Evolutionary conservation across 495 filamentous ascomycete genomes (phyloP).

Genomic region (Trichoderma reesei): DNA sequence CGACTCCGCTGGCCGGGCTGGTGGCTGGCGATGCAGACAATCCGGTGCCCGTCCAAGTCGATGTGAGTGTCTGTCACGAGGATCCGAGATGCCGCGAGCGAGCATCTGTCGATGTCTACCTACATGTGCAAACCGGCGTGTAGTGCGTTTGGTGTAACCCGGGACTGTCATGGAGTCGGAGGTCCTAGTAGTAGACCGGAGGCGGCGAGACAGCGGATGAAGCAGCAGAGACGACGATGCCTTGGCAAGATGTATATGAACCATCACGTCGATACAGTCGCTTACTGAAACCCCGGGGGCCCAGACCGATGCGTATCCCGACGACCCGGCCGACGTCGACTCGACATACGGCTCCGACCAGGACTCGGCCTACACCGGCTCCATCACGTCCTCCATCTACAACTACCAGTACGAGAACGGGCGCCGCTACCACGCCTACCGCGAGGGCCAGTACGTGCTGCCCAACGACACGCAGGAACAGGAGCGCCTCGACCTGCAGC

Average conservation of each 20-base stretch:
- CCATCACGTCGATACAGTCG: neutral
- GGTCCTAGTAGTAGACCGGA: neutral
- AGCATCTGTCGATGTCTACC: no score
- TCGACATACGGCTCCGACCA: slow-evolving; percentile 18
- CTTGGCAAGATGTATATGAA: no score
- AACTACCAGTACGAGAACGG: slow-evolving; percentile 19
- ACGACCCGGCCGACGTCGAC: slow-evolving; percentile 15
- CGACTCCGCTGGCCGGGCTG: neutral
- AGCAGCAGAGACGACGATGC: neutral
- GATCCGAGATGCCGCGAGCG: no score
- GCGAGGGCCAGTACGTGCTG: slow-evolving; percentile 16
- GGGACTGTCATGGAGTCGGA: neutral
- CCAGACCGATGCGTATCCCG: slow-evolving; percentile 7
- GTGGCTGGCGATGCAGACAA: slow-evolving; percentile 1
- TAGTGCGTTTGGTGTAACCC: no score
- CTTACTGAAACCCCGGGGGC: neutral
- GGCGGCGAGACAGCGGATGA: neutral
- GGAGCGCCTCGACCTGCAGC: slow-evolving; percentile 48
- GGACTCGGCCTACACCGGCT: slow-evolving; percentile 15
- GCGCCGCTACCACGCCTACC: slow-evolving; percentile 11
- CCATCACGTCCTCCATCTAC: slow-evolving; percentile 20
- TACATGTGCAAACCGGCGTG: neutral
- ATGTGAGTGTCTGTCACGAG: neutral
- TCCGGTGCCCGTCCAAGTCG: neutral
- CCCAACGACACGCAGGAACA: slow-evolving; percentile 41